Evolutionary conservation across 257 asterid genomes (phyloP).

Genomic region (Nicotiana knightiana): DNA sequence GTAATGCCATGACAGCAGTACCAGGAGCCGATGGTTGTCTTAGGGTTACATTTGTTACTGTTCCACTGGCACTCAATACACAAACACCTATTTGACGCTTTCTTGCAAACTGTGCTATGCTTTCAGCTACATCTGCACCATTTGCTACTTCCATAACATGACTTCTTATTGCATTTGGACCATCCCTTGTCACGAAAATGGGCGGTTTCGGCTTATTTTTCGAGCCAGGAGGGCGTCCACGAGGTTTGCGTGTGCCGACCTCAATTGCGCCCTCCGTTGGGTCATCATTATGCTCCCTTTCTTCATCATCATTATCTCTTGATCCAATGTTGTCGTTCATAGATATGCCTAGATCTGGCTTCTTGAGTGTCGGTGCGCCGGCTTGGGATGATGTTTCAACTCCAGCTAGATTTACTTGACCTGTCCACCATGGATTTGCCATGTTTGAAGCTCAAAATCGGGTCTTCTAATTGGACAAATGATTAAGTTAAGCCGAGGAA

Average conservation of each 20-base stretch:
- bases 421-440: constrained; percentile 68
- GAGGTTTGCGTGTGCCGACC: constrained; percentile 33
- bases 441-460: constrained; percentile 6
- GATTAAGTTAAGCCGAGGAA: too few relatives aligned
- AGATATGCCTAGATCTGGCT: constrained; percentile 50
- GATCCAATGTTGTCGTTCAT: constrained; percentile 29
- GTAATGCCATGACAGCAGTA: constrained; percentile 41
- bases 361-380: constrained; percentile 24
- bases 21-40: constrained; percentile 62
- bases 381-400: constrained; percentile 32
- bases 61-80: constrained; percentile 55
- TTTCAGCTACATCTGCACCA: constrained; percentile 57
- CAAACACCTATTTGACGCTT: constrained; percentile 52
- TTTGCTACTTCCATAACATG: constrained; percentile 57
- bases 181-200: constrained; percentile 50
- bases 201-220: constrained; percentile 63
- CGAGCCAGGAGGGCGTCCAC: constrained; percentile 64
- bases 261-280: constrained; percentile 53
- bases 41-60: constrained; percentile 49
- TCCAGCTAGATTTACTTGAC: constrained; percentile 42
- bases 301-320: constrained; percentile 23
- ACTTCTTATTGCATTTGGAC: constrained; percentile 61
- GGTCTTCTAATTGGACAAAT: not conserved
- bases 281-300: constrained; percentile 37
- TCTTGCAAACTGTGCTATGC: constrained; percentile 61